These are phyloP conservation scores for Rosa chinensis DNA, from an alignment of 306 rosid genomes.

Conservation along the genomic window DNA sequence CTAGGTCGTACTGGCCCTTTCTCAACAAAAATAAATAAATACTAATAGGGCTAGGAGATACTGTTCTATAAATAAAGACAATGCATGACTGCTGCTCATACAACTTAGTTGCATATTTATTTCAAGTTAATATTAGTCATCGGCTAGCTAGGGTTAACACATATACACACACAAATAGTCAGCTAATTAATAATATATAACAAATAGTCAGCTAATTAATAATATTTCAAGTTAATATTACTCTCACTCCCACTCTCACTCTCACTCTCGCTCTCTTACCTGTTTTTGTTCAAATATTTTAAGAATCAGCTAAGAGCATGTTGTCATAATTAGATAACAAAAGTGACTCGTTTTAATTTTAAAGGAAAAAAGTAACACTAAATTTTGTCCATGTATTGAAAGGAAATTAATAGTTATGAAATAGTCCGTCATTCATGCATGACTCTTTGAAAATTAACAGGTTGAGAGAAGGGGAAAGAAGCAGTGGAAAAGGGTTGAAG, in stretches of 20 bases:
- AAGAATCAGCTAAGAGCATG: no score
- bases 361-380: no score
- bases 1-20: no score
- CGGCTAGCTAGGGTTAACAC: background rate
- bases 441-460: constrained; percentile 16
- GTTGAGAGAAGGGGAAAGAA: constrained; percentile 38
- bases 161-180: background rate
- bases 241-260: no score
- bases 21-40: no score
- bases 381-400: no score
- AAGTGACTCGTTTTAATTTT: no score
- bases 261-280: background rate
- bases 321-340: no score
- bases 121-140: background rate
- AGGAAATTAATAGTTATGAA: no score
- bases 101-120: background rate
- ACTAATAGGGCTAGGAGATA: background rate
- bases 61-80: background rate
- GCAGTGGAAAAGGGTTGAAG: constrained; percentile 51
- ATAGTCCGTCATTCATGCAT: background rate
- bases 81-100: background rate
- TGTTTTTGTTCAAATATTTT: no score
- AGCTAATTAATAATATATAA: background rate
- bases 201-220: background rate
- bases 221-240: no score